phyloP scores from a whole-genome alignment of 345 rosid species.

The Corchorus capsularis region DNA sequence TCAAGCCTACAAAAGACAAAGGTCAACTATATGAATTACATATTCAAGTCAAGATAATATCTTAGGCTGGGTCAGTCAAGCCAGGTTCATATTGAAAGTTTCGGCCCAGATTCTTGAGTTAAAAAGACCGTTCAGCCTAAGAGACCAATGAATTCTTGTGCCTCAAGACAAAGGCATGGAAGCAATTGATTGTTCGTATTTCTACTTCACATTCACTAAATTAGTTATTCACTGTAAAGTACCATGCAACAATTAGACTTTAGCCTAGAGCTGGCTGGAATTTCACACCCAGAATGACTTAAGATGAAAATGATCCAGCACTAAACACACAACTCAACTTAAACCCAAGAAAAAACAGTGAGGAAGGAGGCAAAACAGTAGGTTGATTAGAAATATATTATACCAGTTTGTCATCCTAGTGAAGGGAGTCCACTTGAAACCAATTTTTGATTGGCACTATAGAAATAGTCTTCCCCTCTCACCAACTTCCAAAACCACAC shows the following conservation, averaged over 20 bases:
- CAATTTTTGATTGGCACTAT: neutral
- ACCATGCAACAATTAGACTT: neutral
- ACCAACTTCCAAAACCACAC: neutral
- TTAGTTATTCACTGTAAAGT: neutral
- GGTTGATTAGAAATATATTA: neutral
- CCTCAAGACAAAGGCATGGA: neutral
- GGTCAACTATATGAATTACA: constrained; percentile 1
- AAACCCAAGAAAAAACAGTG: neutral
- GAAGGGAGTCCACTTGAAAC: neutral
- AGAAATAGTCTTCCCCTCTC: neutral
- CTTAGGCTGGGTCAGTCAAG: neutral
- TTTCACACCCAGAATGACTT: neutral
- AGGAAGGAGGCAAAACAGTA: neutral
- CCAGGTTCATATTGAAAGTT: neutral
- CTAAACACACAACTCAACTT: neutral
- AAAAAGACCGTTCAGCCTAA: neutral
- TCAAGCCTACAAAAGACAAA: neutral
- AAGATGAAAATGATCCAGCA: neutral
- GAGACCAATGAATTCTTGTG: neutral
- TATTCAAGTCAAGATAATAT: constrained; percentile 1
- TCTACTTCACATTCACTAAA: neutral
- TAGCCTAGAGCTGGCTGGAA: neutral
- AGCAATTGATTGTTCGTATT: no score
- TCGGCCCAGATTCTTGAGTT: neutral
- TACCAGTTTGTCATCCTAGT: neutral